Evolutionary conservation across 345 rosid genomes (phyloP).

Genomic region (Salix purpurea): DNA sequence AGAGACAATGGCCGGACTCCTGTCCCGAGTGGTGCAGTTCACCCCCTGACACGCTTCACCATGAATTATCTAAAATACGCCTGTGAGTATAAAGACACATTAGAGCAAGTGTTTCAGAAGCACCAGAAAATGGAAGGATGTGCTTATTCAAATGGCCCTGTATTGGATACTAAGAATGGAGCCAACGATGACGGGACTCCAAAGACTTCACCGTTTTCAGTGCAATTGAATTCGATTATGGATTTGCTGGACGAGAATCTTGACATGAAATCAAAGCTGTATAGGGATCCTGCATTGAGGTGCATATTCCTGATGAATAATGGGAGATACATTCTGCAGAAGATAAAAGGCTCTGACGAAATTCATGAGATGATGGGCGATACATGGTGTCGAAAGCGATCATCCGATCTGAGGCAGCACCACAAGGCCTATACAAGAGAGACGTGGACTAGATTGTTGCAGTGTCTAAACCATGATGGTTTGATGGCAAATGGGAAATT

Average conservation of each 20-base stretch:
- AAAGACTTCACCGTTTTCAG: slow-evolving; percentile 37
- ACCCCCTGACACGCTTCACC: slow-evolving; percentile 80
- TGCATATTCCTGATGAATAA: slow-evolving; percentile 95
- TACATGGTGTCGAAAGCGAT: slow-evolving; percentile 69
- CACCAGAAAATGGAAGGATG: slow-evolving; percentile 69
- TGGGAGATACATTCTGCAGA: slow-evolving; percentile 83
- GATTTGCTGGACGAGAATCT: slow-evolving; percentile 58
- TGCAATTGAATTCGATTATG: slow-evolving; percentile 58
- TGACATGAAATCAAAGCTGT: slow-evolving; percentile 63
- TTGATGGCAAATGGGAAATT: slow-evolving; percentile 65
- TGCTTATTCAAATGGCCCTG: slow-evolving; percentile 10
- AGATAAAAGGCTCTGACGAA: slow-evolving; percentile 67
- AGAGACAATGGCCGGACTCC: slow-evolving; percentile 61
- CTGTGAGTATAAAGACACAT: slow-evolving; percentile 66
- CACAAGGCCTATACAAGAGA: slow-evolving; percentile 83
- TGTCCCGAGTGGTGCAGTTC: slow-evolving; percentile 87
- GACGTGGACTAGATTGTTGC: slow-evolving; percentile 72
- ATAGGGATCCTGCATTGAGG: slow-evolving; percentile 58
- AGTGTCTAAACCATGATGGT: slow-evolving; percentile 71
- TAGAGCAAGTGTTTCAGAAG: slow-evolving; percentile 72
- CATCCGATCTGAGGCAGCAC: slow-evolving; percentile 62
- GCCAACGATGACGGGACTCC: slow-evolving; percentile 20
- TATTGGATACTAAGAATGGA: background rate
- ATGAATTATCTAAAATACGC: slow-evolving; percentile 79
- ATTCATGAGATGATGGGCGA: slow-evolving; percentile 59